Evolutionary conservation across 306 rosid species (phyloP), one percentile per base, ranked within the genome.

Genomic region (Hylodesmum podocarpum): DNA sequence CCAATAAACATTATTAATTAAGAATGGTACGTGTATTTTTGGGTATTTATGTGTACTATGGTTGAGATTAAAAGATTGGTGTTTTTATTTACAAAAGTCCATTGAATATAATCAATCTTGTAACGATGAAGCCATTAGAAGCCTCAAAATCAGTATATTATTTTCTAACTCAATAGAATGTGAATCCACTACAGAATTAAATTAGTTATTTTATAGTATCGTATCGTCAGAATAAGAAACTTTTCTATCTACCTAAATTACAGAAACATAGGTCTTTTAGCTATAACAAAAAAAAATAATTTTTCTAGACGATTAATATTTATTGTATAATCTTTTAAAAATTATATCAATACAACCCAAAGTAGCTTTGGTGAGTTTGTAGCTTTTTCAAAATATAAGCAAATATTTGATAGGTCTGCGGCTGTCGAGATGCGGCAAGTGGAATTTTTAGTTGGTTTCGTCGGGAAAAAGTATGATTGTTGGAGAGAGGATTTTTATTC

Each of bases 361-460:
- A 65, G 83, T 85, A 82, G 34, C 40, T 77, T 68, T 67, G 78
- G 80, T 43, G 66, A 73, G 81, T 59, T 0, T 61, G 24, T 66
- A 73, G 47, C 85, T 77, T 85, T 88, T 61, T 13, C 31, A 86
- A 86, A 86, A 88, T 67, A 88, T 67, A 65, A 84, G 66, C 61
- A 4, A 73, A 39, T 22, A 70, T 40, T 46, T 68, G 57, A 73
- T 58, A 62, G 49, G 54, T 68, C 47, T 85, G 83, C 69, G 41
- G 76, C 80, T 73, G 74, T 80, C 81, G 74, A 77, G 68, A 73
- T 63, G 75, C 78, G 65, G 72, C 73, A 70, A 87, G 89, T 91
- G 96, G 96, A 87, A 86, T 62, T 87, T 89, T 85, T 89, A 70
- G 94, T 86, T 87, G 96, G 89, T 78, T 64, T 78, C 49, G 66